Percentiles rank a stretch among this genome's conserved stretches.
phyloP scores from a whole-genome alignment of 805 yeast genomes.

The Saturnispora besseyi region DNA sequence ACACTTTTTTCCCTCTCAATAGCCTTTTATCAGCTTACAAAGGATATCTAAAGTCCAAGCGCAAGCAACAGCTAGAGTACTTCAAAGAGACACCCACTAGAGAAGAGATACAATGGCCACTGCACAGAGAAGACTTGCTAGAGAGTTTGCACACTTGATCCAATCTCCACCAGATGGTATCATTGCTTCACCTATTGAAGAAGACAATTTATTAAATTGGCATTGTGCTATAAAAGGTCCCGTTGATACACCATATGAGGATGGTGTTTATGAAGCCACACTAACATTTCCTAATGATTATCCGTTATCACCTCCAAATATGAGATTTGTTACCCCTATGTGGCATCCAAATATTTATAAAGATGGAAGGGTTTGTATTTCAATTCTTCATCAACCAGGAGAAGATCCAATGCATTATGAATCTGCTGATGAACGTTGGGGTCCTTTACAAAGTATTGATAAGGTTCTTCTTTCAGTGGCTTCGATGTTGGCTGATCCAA shows the following conservation, averaged over 20 bases:
- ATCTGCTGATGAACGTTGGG: constrained; percentile 94
- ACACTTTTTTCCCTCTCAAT: too few species aligned
- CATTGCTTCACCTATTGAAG: constrained; percentile 83
- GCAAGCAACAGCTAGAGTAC: too few species aligned
- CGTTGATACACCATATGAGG: constrained; percentile 42
- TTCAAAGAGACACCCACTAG: too few species aligned
- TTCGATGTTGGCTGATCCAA: constrained; percentile 96
- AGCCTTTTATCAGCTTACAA: too few species aligned
- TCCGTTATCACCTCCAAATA: constrained; percentile 54
- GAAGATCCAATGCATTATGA: constrained; percentile 96
- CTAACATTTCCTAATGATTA: constrained; percentile 42
- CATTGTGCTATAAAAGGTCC: constrained; percentile 47
- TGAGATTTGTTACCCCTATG: constrained; percentile 65
- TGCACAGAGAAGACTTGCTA: constrained; percentile 79
- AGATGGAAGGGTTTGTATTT: constrained; percentile 93
- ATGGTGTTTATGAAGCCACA: constrained; percentile 44
- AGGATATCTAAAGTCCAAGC: too few species aligned
- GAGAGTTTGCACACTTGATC: constrained; percentile 80
- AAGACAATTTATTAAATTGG: constrained; percentile 45
- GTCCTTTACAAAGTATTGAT: constrained; percentile 97
- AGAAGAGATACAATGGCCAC: constrained; percentile 15
- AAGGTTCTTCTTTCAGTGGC: constrained; percentile 86
- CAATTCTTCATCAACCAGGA: constrained; percentile 92
- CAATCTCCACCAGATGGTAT: constrained; percentile 92
- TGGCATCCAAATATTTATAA: constrained; percentile 91